phyloP scores from a whole-genome alignment of 78 protist species.

The Emiliania huxleyi region DNA sequence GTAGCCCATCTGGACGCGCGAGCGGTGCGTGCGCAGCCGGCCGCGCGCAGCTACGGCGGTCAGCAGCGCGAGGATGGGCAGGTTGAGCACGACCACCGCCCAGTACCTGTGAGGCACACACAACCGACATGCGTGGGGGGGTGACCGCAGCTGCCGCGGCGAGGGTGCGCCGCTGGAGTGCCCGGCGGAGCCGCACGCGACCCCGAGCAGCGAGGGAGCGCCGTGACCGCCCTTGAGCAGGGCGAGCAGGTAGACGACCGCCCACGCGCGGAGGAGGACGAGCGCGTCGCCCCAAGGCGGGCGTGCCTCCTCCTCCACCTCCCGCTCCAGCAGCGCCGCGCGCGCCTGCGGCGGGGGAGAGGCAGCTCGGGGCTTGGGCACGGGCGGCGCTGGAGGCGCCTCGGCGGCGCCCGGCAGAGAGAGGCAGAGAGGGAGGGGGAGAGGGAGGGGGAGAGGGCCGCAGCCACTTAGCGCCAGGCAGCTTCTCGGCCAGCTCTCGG shows the following conservation, averaged over 20 bases:
- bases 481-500: too few relatives aligned
- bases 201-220: not conserved
- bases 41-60: not conserved
- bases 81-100: not conserved
- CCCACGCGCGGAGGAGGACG: not conserved
- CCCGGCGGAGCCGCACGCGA: not conserved
- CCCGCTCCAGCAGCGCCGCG: not conserved
- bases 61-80: not conserved
- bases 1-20: not conserved
- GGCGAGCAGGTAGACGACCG: not conserved
- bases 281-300: not conserved
- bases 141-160: too few relatives aligned
- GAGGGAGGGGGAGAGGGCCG: too few relatives aligned
- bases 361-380: too few relatives aligned
- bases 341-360: not conserved
- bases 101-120: too few relatives aligned
- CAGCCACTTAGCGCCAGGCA: too few relatives aligned
- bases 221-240: conserved; percentile 25
- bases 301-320: not conserved
- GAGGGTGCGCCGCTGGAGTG: too few relatives aligned
- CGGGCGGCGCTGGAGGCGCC: too few relatives aligned
- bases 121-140: too few relatives aligned
- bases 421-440: too few relatives aligned
- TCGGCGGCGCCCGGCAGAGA: too few relatives aligned
- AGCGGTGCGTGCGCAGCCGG: not conserved